A percentile compares a stretch with the other conserved stretches of the same genome.
These are phyloP conservation scores for Austroboletus festivus DNA, from an alignment of 768 basidiomycete species.

Conservation along the genomic window DNA sequence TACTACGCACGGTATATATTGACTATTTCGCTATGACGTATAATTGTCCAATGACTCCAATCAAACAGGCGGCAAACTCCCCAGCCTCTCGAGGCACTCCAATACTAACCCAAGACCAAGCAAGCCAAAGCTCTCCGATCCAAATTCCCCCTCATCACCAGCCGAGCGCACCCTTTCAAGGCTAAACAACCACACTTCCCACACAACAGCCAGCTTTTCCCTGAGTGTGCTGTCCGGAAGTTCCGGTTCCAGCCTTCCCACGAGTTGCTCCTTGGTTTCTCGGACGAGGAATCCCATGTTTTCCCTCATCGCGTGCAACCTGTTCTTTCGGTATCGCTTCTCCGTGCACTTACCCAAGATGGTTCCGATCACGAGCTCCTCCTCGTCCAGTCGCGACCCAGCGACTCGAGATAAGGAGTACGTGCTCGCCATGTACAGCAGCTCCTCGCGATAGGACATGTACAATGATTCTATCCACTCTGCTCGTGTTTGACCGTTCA, in stretches of 20 bases:
- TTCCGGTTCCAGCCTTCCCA: constrained; percentile 29
- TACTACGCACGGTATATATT: too few relatives aligned
- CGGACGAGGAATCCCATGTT: constrained; percentile 52
- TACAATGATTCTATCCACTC: constrained; percentile 18
- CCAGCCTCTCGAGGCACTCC: constrained; percentile 50
- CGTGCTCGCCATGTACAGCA: constrained; percentile 66
- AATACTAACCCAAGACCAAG: constrained; percentile 59
- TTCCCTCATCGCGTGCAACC: constrained; percentile 60
- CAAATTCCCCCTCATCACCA: constrained; percentile 34
- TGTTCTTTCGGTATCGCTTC: constrained; percentile 54
- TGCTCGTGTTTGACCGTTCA: not conserved
- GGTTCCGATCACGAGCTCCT: constrained; percentile 71
- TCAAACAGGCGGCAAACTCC: constrained; percentile 23
- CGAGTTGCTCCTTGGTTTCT: constrained; percentile 41
- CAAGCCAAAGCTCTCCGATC: constrained; percentile 65
- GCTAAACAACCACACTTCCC: constrained; percentile 64
- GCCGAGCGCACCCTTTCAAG: constrained; percentile 34
- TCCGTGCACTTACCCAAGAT: constrained; percentile 71
- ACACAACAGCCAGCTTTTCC: constrained; percentile 48
- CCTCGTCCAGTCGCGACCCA: constrained; percentile 58
- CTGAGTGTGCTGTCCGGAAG: constrained; percentile 30
- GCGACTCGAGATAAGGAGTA: constrained; percentile 61
- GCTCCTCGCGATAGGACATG: constrained; percentile 53
- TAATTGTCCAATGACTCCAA: too few relatives aligned
- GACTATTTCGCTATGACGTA: too few relatives aligned